phyloP scores from a whole-genome alignment of 1,139 yeast genomes.

The Protomyces gravidus region DNA sequence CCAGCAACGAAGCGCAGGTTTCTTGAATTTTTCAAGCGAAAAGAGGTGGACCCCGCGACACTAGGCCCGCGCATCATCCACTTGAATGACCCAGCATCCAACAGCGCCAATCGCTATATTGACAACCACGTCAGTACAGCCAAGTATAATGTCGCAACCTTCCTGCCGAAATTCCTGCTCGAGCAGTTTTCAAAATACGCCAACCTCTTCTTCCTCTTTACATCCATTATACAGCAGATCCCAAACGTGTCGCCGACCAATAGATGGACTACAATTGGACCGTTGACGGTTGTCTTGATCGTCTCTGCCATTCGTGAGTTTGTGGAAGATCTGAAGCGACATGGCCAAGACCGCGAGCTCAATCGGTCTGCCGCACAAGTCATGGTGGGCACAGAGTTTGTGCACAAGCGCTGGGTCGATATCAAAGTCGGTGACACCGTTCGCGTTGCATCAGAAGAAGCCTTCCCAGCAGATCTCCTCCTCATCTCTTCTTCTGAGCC shows the following conservation, averaged over 20 bases:
- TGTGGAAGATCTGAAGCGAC: conserved; percentile 84
- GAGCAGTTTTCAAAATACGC: conserved; percentile 98
- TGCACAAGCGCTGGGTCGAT: conserved; percentile 72
- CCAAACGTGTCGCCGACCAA: conserved; percentile 96
- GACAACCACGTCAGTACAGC: conserved; percentile 93
- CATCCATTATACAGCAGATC: conserved; percentile 92
- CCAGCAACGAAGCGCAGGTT: not conserved
- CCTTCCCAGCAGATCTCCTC: conserved; percentile 89
- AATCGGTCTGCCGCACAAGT: conserved; percentile 75
- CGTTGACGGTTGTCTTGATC: conserved; percentile 71
- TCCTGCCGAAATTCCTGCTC: conserved; percentile 85
- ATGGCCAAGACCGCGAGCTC: conserved; percentile 80
- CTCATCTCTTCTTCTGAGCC: conserved; percentile 91
- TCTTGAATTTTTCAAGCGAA: conserved; percentile 38
- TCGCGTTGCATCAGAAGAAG: conserved; percentile 76
- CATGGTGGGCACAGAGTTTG: conserved; percentile 64
- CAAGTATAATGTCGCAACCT: conserved; percentile 91
- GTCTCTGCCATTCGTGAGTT: conserved; percentile 92
- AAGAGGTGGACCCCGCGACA: conserved; percentile 39
- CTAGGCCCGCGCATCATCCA: conserved; percentile 65
- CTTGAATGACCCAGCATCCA: conserved; percentile 57
- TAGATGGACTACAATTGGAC: conserved; percentile 90
- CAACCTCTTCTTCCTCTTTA: conserved; percentile 84
- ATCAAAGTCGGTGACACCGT: conserved; percentile 90
- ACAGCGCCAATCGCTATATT: conserved; percentile 55